These are phyloP conservation scores for Pseudogymnoascus sp. DNA, from an alignment of 2,329 filamentous ascomycete genomes.

Conservation along the genomic window DNA sequence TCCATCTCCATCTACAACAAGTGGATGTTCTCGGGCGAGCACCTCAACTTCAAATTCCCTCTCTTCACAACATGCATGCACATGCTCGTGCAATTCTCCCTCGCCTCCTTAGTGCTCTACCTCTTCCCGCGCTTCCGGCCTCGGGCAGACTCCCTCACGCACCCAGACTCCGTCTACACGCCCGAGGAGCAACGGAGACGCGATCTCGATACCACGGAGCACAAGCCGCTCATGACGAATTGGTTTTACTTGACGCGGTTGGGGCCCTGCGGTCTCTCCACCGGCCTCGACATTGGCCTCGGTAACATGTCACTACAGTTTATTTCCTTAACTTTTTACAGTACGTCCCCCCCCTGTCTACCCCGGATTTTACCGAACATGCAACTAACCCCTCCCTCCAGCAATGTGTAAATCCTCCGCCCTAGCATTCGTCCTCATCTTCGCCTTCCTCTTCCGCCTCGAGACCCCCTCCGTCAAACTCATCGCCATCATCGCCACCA, in stretches of 20 bases:
- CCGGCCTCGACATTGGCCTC: conserved; percentile 88
- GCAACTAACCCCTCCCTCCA: conserved; percentile 25
- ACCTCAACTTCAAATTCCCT: conserved; percentile 85
- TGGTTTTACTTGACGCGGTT: conserved; percentile 89
- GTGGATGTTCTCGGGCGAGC: conserved; percentile 91
- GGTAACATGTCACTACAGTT: conserved; percentile 95
- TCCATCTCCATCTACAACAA: conserved; percentile 98
- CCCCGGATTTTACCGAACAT: background rate
- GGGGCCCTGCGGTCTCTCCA: conserved; percentile 83
- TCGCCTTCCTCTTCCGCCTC: conserved; percentile 88
- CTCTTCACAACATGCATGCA: conserved; percentile 92
- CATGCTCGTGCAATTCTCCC: conserved; percentile 87
- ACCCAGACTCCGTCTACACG: conserved; percentile 24
- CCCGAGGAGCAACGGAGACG: conserved; percentile 23
- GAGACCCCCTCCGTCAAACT: conserved; percentile 81
- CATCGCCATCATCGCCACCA: conserved; percentile 76
- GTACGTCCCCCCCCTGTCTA: conserved; percentile 36
- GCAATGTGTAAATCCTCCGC: conserved; percentile 99
- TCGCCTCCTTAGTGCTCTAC: conserved; percentile 70
- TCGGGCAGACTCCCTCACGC: conserved; percentile 32
- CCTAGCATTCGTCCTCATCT: conserved; percentile 86
- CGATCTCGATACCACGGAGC: conserved; percentile 22
- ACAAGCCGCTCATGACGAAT: conserved; percentile 64
- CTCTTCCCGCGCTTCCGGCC: conserved; percentile 77
- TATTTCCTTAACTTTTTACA: conserved; percentile 95